Percentiles rank a stretch among this genome's conserved stretches.
These are phyloP conservation scores for Penicillium sp. DNA, from an alignment of 2,329 filamentous ascomycete genomes.

Conservation along the genomic window DNA sequence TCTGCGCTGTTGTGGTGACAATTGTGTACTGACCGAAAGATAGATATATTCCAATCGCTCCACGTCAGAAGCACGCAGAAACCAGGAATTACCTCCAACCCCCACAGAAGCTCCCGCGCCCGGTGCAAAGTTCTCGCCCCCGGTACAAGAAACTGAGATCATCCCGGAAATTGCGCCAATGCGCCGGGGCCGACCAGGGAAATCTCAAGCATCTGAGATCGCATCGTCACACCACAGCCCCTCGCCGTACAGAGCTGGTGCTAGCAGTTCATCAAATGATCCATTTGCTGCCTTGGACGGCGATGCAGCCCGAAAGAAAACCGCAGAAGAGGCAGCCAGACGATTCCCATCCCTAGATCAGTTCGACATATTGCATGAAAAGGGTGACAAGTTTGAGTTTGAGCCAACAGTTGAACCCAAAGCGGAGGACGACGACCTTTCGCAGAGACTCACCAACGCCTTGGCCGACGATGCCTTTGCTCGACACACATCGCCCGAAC, in stretches of 20 bases:
- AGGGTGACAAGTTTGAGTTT: constrained; percentile 82
- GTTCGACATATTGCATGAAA: constrained; percentile 85
- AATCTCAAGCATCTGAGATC: constrained; percentile 46
- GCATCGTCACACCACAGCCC: constrained; percentile 60
- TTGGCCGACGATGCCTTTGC: constrained; percentile 84
- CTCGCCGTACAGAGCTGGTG: constrained; percentile 65
- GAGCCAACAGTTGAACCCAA: constrained; percentile 56
- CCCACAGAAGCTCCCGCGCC: constrained; percentile 64
- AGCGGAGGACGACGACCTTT: constrained; percentile 55
- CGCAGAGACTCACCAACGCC: constrained; percentile 70
- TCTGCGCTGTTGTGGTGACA: not conserved
- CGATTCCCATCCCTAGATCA: constrained; percentile 91
- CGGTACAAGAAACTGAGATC: constrained; percentile 67
- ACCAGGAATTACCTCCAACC: constrained; percentile 61
- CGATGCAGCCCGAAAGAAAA: constrained; percentile 54
- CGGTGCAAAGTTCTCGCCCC: constrained; percentile 80
- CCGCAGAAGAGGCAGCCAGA: constrained; percentile 75
- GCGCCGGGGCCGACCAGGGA: constrained; percentile 77
- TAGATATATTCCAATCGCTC: constrained; percentile 72
- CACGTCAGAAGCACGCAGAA: constrained; percentile 63
- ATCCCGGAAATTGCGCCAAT: constrained; percentile 93
- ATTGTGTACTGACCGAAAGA: constrained; percentile 12
- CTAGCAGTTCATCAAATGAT: constrained; percentile 62
- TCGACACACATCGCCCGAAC: constrained; percentile 40
- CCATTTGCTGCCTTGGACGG: constrained; percentile 90